Evolutionary conservation across 345 rosid genomes (phyloP).

Genomic region (Citrus medica): DNA sequence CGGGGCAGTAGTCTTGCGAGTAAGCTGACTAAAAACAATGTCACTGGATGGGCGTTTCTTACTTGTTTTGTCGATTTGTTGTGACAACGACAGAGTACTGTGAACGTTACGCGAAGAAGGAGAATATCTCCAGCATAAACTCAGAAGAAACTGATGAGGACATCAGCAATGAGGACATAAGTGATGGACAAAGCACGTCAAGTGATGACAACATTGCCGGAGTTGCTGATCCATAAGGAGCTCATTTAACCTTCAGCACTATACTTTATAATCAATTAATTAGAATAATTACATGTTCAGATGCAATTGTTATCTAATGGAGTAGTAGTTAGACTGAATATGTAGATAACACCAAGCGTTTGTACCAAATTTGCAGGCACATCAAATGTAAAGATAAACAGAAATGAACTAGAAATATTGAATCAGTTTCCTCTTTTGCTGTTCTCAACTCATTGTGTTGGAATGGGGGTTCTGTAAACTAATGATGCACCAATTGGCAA

Average conservation of each 20-base stretch:
- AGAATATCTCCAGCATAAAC: slow-evolving; percentile 11
- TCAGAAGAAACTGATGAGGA: slow-evolving; percentile 27
- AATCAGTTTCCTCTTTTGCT: not conserved
- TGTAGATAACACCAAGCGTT: slow-evolving; percentile 1
- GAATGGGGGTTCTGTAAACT: not conserved
- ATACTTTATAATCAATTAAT: not conserved
- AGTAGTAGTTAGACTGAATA: slow-evolving; percentile 12
- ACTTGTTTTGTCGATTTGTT: not conserved
- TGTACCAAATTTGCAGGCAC: slow-evolving; percentile 2
- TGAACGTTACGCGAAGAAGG: slow-evolving; percentile 33
- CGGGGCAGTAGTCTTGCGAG: not conserved
- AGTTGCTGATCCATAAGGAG: slow-evolving; percentile 29
- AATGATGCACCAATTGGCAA: not conserved
- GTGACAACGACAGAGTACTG: slow-evolving; percentile 26
- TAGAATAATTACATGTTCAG: not conserved
- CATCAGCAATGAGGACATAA: slow-evolving; percentile 21
- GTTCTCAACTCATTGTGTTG: not conserved
- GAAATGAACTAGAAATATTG: not conserved
- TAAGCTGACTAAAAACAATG: not conserved
- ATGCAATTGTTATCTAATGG: slow-evolving; percentile 14
- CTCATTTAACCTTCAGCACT: not conserved
- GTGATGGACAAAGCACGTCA: slow-evolving; percentile 25
- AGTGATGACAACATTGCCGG: slow-evolving; percentile 32
- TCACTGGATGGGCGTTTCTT: not conserved
- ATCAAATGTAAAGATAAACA: slow-evolving; percentile 4